Percentiles rank a stretch among this genome's conserved stretches.
phyloP scores from a whole-genome alignment of 306 rosid genomes.

The Begonia fuchsioides region DNA sequence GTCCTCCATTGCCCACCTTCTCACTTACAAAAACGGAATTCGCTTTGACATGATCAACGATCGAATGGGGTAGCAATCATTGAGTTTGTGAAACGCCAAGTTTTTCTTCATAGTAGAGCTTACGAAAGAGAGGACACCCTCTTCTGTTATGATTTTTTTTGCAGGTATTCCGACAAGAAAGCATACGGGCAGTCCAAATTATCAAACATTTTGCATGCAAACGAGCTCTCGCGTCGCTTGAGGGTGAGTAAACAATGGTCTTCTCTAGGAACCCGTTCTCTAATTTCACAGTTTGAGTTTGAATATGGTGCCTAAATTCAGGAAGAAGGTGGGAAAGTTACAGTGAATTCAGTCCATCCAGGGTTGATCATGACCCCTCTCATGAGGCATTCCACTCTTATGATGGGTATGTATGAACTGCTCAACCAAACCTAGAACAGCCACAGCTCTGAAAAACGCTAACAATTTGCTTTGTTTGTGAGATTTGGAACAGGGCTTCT shows the following conservation, averaged over 20 bases:
- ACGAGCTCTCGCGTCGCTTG: slow-evolving; percentile 64
- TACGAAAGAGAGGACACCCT: too few species aligned
- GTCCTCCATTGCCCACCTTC: slow-evolving; percentile 73
- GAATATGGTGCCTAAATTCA: slow-evolving; percentile 6
- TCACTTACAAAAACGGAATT: slow-evolving; percentile 48
- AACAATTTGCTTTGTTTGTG: neutral
- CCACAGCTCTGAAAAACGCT: neutral
- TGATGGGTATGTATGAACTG: slow-evolving; percentile 49
- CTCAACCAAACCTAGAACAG: neutral
- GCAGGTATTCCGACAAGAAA: slow-evolving; percentile 70
- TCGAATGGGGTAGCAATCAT: slow-evolving; percentile 21
- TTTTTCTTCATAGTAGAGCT: too few species aligned
- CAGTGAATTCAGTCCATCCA: slow-evolving; percentile 77
- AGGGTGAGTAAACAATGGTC: slow-evolving; percentile 23
- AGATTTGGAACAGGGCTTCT: slow-evolving; percentile 21
- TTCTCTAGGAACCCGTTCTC: neutral
- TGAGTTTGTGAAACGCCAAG: too few species aligned
- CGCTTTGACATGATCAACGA: slow-evolving; percentile 55
- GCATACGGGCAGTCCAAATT: slow-evolving; percentile 92
- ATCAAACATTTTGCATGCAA: slow-evolving; percentile 67
- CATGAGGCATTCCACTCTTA: slow-evolving; percentile 64
- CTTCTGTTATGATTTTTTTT: slow-evolving; percentile 1
- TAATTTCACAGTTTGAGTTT: neutral
- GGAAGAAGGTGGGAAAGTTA: slow-evolving; percentile 77
- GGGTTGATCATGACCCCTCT: slow-evolving; percentile 90